Evolutionary conservation across 257 asterid species (phyloP), one percentile per base, ranked within the genome.

Genomic region (Petrea volubilis): DNA sequence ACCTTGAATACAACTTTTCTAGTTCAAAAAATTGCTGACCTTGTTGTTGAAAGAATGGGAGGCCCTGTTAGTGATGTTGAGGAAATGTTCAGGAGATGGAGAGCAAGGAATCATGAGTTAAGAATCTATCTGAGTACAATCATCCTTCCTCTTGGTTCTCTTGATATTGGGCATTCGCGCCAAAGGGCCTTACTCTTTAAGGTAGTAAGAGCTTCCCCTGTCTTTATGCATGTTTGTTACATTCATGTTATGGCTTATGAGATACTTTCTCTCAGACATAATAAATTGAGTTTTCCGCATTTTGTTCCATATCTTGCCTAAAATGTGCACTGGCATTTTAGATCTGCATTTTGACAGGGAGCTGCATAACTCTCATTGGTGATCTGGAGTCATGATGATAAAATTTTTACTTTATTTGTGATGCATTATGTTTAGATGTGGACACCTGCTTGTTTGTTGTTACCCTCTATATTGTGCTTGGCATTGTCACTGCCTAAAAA

Each of bases 111-210:
- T 67, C 82, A 77, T 67, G 96, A 88, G 70, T 75, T 95, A 52
- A 73, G 87, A 71, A 72, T 81, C 33, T 71, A 79, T 60, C 68
- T 82, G 57, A 90, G 83, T 76, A 72, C 90, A 21, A 66, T 80
- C 38, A 75, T 86, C 78, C 93, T 92, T 70, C 97, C 97, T 67
- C 89, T 95, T 78, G 98, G 97, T 74, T 78, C 87, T 79, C 96
- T 95, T 68, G 96, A 92, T 84, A 79, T 92, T 74, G 99, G 99
- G 63, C 97, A 90, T 80, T 95, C 99, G 1, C 97, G 99, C 76
- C 99, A 95, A 68, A 88, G 97, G 82, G 98, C 99, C 71, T 84
- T 95, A 66, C 97, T 95, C 36, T 95, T 95, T 78, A 95, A 95
- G 99, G 99, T 95, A 71, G 79, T 72, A 66, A 78, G 67, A 64